Percentiles rank a stretch among this genome's conserved stretches.
phyloP scores from a whole-genome alignment of 495 filamentous ascomycete genomes.

The Penicillium crystallinum region DNA sequence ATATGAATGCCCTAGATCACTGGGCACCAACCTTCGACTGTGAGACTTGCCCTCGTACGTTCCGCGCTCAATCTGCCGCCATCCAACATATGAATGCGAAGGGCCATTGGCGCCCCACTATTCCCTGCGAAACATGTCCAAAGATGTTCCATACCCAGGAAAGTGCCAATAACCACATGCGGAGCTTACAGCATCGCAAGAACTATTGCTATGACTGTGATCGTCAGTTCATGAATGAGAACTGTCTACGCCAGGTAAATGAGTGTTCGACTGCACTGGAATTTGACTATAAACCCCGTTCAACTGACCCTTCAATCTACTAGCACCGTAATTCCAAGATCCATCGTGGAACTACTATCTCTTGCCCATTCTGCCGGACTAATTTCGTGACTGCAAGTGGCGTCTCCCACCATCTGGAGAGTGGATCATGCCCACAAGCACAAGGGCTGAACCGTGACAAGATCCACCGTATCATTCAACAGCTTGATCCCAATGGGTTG shows the following conservation, averaged over 20 bases:
- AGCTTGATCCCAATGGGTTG: slow-evolving; percentile 29
- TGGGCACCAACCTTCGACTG: slow-evolving; percentile 25
- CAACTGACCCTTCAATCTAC: neutral
- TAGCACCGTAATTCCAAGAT: slow-evolving; percentile 43
- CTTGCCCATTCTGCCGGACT: slow-evolving; percentile 42
- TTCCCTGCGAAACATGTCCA: neutral
- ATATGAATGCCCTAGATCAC: slow-evolving; percentile 35
- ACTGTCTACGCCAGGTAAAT: slow-evolving; percentile 36
- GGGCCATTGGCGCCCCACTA: neutral
- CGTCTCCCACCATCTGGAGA: slow-evolving; percentile 42
- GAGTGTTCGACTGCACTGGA: no score
- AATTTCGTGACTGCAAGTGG: slow-evolving; percentile 39
- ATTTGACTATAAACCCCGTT: neutral
- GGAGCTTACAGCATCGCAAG: slow-evolving; percentile 23
- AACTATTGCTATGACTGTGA: slow-evolving; percentile 38
- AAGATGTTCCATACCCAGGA: slow-evolving; percentile 18
- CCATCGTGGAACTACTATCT: slow-evolving; percentile 27
- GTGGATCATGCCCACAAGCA: slow-evolving; percentile 34
- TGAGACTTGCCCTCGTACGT: slow-evolving; percentile 32
- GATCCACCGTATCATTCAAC: slow-evolving; percentile 27
- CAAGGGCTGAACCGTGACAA: slow-evolving; percentile 32
- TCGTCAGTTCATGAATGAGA: slow-evolving; percentile 32
- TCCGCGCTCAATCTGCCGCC: slow-evolving; percentile 17
- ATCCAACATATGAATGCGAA: slow-evolving; percentile 33
- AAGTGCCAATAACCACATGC: slow-evolving; percentile 36